Percentiles rank a stretch among this genome's conserved stretches.
Conservation (phyloP, 257 asterid species). For the Solanum microdontum region DNA sequence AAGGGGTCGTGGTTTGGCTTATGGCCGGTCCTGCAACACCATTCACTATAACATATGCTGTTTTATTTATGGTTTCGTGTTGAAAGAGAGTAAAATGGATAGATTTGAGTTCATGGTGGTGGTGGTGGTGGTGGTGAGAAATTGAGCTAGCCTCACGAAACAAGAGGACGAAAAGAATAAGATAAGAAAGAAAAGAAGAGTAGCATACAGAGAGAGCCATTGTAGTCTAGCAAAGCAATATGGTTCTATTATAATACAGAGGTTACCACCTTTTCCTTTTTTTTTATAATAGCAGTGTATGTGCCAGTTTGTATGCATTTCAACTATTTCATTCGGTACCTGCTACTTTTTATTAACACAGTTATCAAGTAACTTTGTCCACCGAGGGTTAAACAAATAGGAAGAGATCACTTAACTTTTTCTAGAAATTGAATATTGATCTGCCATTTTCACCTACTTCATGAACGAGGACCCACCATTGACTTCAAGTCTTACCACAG, state of each 20-base stretch:
- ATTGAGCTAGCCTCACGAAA: background rate
- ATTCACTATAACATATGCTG: constrained; percentile 6
- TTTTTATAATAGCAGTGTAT: background rate
- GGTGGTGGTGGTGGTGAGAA: background rate
- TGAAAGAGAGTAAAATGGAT: constrained; percentile 12
- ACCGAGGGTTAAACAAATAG: too few species aligned
- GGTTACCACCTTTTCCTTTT: background rate
- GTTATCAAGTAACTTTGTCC: background rate
- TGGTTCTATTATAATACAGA: background rate
- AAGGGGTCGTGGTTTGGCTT: constrained; percentile 10
- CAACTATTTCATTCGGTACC: background rate
- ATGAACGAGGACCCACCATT: background rate
- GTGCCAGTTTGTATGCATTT: background rate
- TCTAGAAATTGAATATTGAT: background rate
- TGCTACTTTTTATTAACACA: background rate
- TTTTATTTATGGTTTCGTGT: constrained; percentile 17
- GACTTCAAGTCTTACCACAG: background rate
- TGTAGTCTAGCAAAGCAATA: background rate
- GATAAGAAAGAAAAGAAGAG: background rate
- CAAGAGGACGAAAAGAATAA: background rate
- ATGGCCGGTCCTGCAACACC: constrained; percentile 11
- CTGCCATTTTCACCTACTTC: background rate
- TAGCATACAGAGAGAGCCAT: background rate
- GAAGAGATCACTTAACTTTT: background rate
- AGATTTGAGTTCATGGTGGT: constrained; percentile 1